Evolutionary conservation across 2,329 filamentous ascomycete genomes (phyloP), one percentile per base, ranked within the genome.

Genomic region (Triangularia setosa): DNA sequence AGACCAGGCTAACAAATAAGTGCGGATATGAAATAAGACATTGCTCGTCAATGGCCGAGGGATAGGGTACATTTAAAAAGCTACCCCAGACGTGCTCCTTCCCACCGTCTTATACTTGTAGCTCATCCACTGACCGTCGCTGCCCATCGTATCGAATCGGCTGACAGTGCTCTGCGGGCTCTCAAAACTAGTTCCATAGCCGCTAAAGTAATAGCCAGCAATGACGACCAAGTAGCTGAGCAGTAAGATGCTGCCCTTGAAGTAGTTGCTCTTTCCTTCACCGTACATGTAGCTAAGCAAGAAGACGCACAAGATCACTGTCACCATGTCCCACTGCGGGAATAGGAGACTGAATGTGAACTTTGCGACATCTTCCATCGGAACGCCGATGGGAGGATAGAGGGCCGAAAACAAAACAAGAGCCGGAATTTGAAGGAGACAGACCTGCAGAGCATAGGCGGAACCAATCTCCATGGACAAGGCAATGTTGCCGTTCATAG

Each of bases 231-330:
- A 78, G 75, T 99, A 99, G 33, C 92, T 95, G 59, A 99, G 81
- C 68, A 98, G 87, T 60, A 99, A 83, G 71, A 98, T 97, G 69
- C 92, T 96, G 60, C 95, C 95, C 81, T 99, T 99, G 87, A 99
- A 99, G 78, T 99, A 99, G 78, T 99, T 99, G 81, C 93, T 98
- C 86, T 99, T 99, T 48, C 95, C 95, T 79, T 99, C 95, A 60
- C 94, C 92, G 72, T 98, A 96, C 82, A 99, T 94, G 81, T 98
- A 97, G 73, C 93, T 97, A 69, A 99, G 87, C 63, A 99, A 80
- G 80, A 99, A 97, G 18, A 99, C 93, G 73, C 94, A 97, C 16
- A 99, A 80, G 65, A 98, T 97, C 16, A 98, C 92, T 0, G 92
- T 97, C 12, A 98, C 89, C 92, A 99, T 96, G 76, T 99, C 95